Evolutionary conservation across 495 filamentous ascomycete species (phyloP), one percentile per base, ranked within the genome.

Genomic region (Hypomontagnella monticulosa): DNA sequence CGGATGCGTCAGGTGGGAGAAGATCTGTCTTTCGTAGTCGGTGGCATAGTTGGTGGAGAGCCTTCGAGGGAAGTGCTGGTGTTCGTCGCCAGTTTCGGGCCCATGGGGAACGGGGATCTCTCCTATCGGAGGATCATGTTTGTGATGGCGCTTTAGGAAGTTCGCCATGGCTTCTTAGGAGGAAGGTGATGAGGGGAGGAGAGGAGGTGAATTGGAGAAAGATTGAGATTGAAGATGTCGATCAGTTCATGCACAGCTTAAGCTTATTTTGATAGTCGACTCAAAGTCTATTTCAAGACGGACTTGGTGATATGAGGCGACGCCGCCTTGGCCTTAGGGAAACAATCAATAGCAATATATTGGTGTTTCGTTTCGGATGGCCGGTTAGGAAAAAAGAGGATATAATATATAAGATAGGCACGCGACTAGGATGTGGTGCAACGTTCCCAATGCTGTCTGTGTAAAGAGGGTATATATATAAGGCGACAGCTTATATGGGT

Each of bases 1-100:
- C 4, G 93, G 93, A 20, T 87, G 88, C 57, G 93, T 87, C 37
- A 94, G 75, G 30, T 85, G 80, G 64, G 87, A 80, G 78, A 96
- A 93, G 57, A 91, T 90, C 64, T 83, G 83, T 70, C 79, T 85
- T 78, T 93, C 90, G 49, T 88, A 78, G 4, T 83, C 74, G 65
- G 81, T 83, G 8, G 71, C 62, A 60, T 72, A 72, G 40, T 36
- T 61, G 81, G 87, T 86, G 57, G 71, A 72, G 53, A 44, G 36
- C 4, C 69, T 50, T 15, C 58, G 62, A 30, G 78, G 79, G 63
- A 72, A 79, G 55, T 79, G 73, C 11, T 71, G 68, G 44, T 76
- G 73, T 58, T 80, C 78, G 43, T 73, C 71, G 57, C 78, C 76
- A 14, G 78, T 79, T 48, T 73, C 76, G 5, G 81, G 80, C 10